These are phyloP conservation scores for Pezicula neosporulosa DNA, from an alignment of 2,329 filamentous ascomycete genomes.

Conservation along the genomic window DNA sequence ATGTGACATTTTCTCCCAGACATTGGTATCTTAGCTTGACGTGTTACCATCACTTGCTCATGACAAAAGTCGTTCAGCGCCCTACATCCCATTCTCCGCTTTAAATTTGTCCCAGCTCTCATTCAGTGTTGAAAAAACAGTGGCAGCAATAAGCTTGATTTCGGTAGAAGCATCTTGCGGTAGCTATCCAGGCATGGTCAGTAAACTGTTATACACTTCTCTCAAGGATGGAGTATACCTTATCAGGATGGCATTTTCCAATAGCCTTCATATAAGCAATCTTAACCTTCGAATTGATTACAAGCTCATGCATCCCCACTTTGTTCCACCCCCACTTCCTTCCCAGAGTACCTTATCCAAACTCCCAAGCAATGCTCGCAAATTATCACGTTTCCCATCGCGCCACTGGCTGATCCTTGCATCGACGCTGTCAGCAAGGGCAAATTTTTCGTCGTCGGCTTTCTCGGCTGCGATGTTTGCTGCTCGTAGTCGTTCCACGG, in stretches of 20 bases:
- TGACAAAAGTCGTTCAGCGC: neutral
- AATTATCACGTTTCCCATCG: constrained; percentile 87
- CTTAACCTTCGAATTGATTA: constrained; percentile 94
- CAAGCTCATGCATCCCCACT: constrained; percentile 87
- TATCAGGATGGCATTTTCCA: constrained; percentile 96
- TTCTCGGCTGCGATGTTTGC: constrained; percentile 83
- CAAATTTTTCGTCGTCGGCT: constrained; percentile 91
- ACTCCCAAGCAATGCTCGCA: constrained; percentile 82
- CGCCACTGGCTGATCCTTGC: constrained; percentile 77
- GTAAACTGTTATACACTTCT: neutral
- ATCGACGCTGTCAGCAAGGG: constrained; percentile 81
- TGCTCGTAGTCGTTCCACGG: constrained; percentile 76
- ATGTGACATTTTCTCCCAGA: too few species aligned
- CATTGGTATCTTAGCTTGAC: too few species aligned
- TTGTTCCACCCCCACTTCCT: constrained; percentile 95
- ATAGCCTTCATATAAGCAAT: constrained; percentile 99
- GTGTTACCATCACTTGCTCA: too few species aligned
- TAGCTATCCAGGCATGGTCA: constrained; percentile 41
- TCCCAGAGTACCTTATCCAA: constrained; percentile 90
- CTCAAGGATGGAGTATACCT: constrained; percentile 58
- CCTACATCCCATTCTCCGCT: constrained; percentile 60
- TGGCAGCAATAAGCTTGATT: constrained; percentile 60
- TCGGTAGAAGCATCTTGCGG: constrained; percentile 63
- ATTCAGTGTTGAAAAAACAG: constrained; percentile 66
- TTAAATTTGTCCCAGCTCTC: constrained; percentile 75